Evolutionary conservation across 371 early-diverging fungal genomes (phyloP).

Genomic region (Zopfochytrium polystomum): DNA sequence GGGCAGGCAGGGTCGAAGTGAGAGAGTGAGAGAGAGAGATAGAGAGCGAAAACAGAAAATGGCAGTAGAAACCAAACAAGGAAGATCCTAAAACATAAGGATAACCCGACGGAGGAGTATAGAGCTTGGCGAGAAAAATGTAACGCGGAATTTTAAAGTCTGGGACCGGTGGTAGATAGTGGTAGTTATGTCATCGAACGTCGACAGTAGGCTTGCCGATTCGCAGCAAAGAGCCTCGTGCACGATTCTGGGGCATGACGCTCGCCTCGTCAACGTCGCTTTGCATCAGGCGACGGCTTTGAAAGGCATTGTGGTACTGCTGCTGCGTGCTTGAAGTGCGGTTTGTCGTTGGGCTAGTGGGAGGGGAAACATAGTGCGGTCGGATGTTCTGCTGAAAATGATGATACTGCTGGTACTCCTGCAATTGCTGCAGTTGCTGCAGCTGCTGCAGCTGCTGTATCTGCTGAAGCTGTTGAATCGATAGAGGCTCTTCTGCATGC

Average conservation of each 20-base stretch:
- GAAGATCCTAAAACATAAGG: not conserved
- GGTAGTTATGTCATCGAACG: not conserved
- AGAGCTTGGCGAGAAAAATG: no score
- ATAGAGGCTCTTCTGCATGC: not conserved
- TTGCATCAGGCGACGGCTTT: not conserved
- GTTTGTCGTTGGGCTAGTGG: not conserved
- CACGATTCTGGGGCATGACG: no score
- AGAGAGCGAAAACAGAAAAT: not conserved
- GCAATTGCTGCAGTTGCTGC: not conserved
- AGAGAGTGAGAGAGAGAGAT: not conserved
- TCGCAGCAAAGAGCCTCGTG: no score
- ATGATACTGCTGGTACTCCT: not conserved
- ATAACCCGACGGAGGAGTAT: not conserved
- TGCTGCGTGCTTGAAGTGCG: not conserved
- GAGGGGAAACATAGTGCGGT: not conserved
- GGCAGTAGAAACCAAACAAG: not conserved
- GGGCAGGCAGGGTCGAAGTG: no score
- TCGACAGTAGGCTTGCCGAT: no score
- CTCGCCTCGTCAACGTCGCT: not conserved
- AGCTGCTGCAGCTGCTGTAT: not conserved
- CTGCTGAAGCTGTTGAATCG: not conserved
- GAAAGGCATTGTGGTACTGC: not conserved
- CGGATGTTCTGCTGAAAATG: not conserved
- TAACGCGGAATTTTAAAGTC: not conserved
- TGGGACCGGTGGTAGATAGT: not conserved